Conservation (phyloP, 2,329 filamentous ascomycete species). For the Trichoderma atrobrunneum region DNA sequence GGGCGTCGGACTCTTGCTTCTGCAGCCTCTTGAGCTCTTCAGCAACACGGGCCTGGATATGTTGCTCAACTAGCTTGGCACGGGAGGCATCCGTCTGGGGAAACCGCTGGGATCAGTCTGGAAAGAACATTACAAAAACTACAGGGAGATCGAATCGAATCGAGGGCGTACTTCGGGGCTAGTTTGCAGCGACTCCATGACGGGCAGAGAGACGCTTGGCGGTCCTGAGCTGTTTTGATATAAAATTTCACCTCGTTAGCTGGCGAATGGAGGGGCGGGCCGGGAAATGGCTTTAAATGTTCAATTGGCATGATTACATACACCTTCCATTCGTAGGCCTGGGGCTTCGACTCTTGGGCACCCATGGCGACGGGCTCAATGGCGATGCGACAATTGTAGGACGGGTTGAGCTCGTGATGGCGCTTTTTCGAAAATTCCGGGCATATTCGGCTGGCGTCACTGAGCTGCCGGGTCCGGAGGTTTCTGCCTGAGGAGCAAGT, state of each 20-base stretch:
- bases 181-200: conserved; percentile 78
- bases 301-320: conserved; percentile 35
- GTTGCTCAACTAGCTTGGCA: conserved; percentile 76
- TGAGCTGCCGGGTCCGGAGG: conserved; percentile 25
- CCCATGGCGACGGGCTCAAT: conserved; percentile 51
- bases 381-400: conserved; percentile 32
- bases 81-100: conserved; percentile 82
- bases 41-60: conserved; percentile 83
- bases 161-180: conserved; percentile 70
- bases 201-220: conserved; percentile 68
- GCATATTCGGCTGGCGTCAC: conserved; percentile 34
- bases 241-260: conserved; percentile 19
- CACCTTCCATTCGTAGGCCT: conserved; percentile 53
- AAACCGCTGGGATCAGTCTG: conserved; percentile 5
- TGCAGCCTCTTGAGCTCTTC: conserved; percentile 80
- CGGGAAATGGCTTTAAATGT: background rate
- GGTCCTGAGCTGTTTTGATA: conserved; percentile 41
- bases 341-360: conserved; percentile 55
- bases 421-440: conserved; percentile 36
- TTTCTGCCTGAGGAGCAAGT: conserved; percentile 34
- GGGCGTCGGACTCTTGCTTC: conserved; percentile 64
- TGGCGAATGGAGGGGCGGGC: background rate
- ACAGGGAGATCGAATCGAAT: background rate
- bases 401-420: conserved; percentile 30
- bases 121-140: background rate